A percentile compares a stretch with the other conserved stretches of the same genome.
Conservation (phyloP, 371 early-diverging fungal genomes). For the Lichtheimia hyalospora region DNA sequence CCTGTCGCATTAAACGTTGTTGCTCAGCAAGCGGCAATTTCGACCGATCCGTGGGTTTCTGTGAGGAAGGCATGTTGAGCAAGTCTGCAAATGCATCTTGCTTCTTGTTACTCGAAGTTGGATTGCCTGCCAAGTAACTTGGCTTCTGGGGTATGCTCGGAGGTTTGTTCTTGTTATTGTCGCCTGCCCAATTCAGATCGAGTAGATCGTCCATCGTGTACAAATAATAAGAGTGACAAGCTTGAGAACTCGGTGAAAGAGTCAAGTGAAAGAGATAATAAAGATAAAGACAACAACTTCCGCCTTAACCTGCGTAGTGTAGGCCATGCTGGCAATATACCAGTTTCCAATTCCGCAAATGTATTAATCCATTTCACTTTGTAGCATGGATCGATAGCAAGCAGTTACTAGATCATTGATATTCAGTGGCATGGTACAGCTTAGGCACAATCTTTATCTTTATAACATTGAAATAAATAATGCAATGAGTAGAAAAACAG, state of each 20-base stretch:
- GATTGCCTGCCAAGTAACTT: slow-evolving; percentile 16
- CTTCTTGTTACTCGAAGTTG: slow-evolving; percentile 13
- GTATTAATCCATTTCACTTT: too few species aligned
- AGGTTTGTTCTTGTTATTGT: slow-evolving; percentile 6
- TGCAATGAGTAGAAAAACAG: too few species aligned
- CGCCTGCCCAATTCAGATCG: slow-evolving; percentile 36
- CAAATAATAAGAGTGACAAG: background rate
- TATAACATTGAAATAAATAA: too few species aligned
- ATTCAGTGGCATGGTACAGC: too few species aligned
- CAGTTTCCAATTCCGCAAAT: too few species aligned
- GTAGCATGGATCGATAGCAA: too few species aligned
- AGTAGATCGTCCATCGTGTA: slow-evolving; percentile 39
- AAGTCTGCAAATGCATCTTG: slow-evolving; percentile 43
- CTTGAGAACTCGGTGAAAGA: background rate
- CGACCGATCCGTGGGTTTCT: slow-evolving; percentile 4
- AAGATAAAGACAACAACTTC: background rate
- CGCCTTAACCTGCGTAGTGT: too few species aligned
- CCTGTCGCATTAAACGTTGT: slow-evolving; percentile 9
- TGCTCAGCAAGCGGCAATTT: slow-evolving; percentile 27
- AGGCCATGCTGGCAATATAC: too few species aligned
- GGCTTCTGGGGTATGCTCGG: slow-evolving; percentile 17
- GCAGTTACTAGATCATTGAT: too few species aligned
- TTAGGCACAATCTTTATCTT: too few species aligned
- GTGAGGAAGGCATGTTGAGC: slow-evolving; percentile 16
- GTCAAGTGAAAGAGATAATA: background rate